Evolutionary conservation across 139 green algal genomes (phyloP), one percentile per base, ranked within the genome.

Genomic region (Ostreobium quekettii): DNA sequence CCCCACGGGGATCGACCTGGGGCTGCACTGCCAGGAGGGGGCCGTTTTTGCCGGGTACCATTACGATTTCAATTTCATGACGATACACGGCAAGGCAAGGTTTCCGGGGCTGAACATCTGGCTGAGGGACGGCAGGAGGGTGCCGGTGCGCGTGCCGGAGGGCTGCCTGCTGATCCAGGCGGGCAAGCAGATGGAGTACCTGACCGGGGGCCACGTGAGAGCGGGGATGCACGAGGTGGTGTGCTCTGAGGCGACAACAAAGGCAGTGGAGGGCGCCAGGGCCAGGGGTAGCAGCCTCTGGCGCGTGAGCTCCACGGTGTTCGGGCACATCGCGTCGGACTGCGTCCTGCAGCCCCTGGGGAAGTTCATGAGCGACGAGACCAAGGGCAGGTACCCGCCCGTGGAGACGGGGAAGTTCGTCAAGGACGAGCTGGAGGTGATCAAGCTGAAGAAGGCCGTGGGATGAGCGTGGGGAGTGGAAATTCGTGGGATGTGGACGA

Each of bases 1-100:
- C 0, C 92, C 92, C 32, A 97, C 92, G 37, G 92, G 84, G 29
- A 85, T 74, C 33, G 87, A 96, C 64, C 74, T 96, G 67, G 53
- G 33, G 0, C n/a, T 32, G 35, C 81, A 91, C 49, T 57, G 76
- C 35, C 1, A 69, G 8, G 42, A 83, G 38, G 83, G 85, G 28
- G 89, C 81, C 1, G 85, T 31, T 35, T 80, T 83, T 67, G 89
- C 89, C 2, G 86, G 93, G 0, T 96, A 84, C 71, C 93, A 98
- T 79, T 89, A 85, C 69, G 93, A 97, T 76, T 80, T 97, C 31
- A 97, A 97, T 75, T 82, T 96, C 39, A 76, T 97, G 15, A 97
- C 91, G 4, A 86, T 95, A 28, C 91, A 97, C 68, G 91, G 90
- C 60, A 82, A 81, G 75, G 80, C 63, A 2, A 37, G 67, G 77